Evolutionary conservation across 495 filamentous ascomycete genomes (phyloP).

Genomic region (Hypoxylon fuscum): DNA sequence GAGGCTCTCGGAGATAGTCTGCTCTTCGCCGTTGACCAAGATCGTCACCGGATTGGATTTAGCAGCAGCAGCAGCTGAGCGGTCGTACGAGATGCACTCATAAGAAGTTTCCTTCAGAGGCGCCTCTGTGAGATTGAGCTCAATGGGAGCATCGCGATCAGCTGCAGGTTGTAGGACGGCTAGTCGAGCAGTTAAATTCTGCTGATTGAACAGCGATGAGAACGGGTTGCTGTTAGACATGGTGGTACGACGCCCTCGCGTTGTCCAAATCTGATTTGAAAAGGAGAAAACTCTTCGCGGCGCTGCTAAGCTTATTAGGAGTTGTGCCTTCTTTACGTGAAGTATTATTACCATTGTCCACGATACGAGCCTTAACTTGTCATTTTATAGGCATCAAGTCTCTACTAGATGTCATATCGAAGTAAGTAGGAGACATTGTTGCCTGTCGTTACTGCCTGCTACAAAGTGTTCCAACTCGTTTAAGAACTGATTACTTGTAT

Average conservation of each 20-base stretch:
- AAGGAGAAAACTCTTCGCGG: not conserved
- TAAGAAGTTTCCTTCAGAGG: slow-evolving; percentile 32
- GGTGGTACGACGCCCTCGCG: not conserved
- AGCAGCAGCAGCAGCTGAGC: slow-evolving; percentile 12
- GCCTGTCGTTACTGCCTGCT: slow-evolving; percentile 8
- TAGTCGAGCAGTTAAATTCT: slow-evolving; percentile 9
- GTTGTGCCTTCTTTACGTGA: not conserved
- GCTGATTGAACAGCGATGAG: slow-evolving; percentile 10
- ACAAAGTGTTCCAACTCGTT: not conserved
- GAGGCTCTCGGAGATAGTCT: slow-evolving; percentile 25
- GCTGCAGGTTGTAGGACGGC: slow-evolving; percentile 33
- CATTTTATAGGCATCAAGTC: too few relatives aligned
- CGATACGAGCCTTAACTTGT: too few relatives aligned
- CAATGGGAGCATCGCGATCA: slow-evolving; percentile 27
- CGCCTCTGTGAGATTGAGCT: slow-evolving; percentile 29
- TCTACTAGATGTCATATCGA: too few relatives aligned
- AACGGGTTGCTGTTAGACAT: slow-evolving; percentile 27
- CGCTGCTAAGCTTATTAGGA: not conserved
- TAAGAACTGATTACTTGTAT: not conserved
- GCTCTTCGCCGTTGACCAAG: slow-evolving; percentile 22
- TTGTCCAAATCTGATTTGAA: not conserved
- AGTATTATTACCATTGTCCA: too few relatives aligned
- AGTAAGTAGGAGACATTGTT: too few relatives aligned
- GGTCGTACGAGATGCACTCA: slow-evolving; percentile 43
- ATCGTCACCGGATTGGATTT: slow-evolving; percentile 6